Base-by-base conservation (phyloP, 2,329 filamentous ascomycete species). In the Fusarium caatingaense region DNA sequence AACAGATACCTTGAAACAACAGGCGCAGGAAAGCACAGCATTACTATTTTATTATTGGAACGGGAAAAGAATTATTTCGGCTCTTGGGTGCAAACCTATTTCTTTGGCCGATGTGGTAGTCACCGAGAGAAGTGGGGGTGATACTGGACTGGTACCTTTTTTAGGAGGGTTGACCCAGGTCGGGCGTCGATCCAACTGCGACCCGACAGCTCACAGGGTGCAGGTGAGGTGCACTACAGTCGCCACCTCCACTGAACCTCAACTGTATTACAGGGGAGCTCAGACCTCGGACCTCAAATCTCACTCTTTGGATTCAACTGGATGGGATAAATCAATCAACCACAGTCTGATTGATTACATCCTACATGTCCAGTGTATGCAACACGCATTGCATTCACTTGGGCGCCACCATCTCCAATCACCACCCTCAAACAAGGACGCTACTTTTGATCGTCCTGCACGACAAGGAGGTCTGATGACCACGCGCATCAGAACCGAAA, bases 1-100 rank as follows among this genome's bases (percentile, higher is more conserved):
- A 61, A 56, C 58, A n/a, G 64, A 55, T 47, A 73, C 60, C 58
- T 53, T 64, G 56, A 60, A 51, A 16, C 32, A 21, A 49, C 28
- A 59, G 71, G 69, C 66, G 71, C 54, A 63, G 62, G 65, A 60
- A 61, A 47, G 55, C 55, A 58, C n/a, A n/a, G 34, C 53, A 37
- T 37, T 25, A 32, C 46, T 58, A 47, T 50, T 59, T n/a, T n/a
- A n/a, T n/a, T 63, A 59, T 37, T n/a, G 62, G 47, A 49, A 64
- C n/a, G 41, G 67, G 65, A 68, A 63, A 75, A 75, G 71, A 69
- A 62, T 63, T 71, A 62, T 63, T 63, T 71, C 66, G 66, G 59
- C 55, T 63, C 56, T 73, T 68, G 44, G 73, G 73, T 74, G 73
- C 73, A 67, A 75, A 74, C 73, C 73, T 66, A 60, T 61, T 60